Base-by-base conservation (phyloP, 2,329 filamentous ascomycete genomes). In the Venturia carpophila region DNA sequence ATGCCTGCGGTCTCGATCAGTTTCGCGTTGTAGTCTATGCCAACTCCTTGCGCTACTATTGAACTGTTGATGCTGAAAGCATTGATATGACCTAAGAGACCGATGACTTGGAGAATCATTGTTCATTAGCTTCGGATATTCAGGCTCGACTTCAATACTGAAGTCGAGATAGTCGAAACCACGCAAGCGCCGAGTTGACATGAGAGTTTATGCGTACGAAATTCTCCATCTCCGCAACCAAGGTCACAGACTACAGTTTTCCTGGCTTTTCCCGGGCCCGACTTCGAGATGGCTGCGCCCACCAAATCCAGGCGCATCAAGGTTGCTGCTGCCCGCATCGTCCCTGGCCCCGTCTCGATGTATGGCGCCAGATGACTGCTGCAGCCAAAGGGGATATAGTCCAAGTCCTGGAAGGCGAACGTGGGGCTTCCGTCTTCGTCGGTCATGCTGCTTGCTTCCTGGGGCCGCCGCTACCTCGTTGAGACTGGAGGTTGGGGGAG, bases 211-310 rank as follows among this genome's bases (percentile, higher is more conserved):
- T 39, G 21, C 60, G 30, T 61, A 61, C 60, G 60, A 24, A 61
- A 61, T 61, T 61, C 60, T 61, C 60, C 60, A 45, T 61, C 60
- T 24, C 60, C 60, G 60, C 60, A 61, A 27, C 60, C 60, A 17
- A 61, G 60, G 24, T 61, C 60, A 27, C 60, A 61, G 11, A 61
- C 27, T 13, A 61, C 42, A 7, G 60, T 61, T 9, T 41, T 61
- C n/a, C 6, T 27, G 37, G 9, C 21, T 13, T 61, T 34, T 7
- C 15, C 60, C 2, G 37, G 27, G 39, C 60, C 13, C 39, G 15
- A n/a, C 43, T 61, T 43, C 15, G 37, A 34, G 5, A 19, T 21
- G 6, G 19, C 11, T 9, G 21, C 60, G 5, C 15, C 37, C 21
- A n/a, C 58, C n/a, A 43, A 19, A 34, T 19, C 60, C 30, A 58